Conservation (phyloP, 2,329 filamentous ascomycete genomes). For the Colletotrichum lini region DNA sequence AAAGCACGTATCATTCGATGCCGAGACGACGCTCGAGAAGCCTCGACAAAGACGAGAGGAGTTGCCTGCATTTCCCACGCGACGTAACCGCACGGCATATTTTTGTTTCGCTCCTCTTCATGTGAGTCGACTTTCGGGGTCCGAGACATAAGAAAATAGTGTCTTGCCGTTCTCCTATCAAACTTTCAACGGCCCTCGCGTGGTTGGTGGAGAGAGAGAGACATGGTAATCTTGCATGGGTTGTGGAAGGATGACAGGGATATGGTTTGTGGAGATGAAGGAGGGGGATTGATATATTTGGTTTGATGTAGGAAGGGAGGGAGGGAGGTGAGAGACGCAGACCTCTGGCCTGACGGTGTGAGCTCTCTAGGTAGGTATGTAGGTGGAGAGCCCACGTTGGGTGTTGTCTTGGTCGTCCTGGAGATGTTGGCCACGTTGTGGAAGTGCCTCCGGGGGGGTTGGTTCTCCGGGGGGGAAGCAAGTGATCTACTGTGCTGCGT, state of each 20-base stretch:
- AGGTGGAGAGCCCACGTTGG: background rate
- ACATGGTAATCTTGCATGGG: background rate
- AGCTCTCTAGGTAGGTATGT: background rate
- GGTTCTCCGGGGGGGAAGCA: background rate
- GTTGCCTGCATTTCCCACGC: constrained; percentile 1
- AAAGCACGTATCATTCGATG: background rate
- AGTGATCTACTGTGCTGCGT: background rate
- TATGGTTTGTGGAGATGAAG: constrained; percentile 2
- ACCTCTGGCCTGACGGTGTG: background rate
- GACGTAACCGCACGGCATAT: background rate
- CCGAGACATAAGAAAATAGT: background rate
- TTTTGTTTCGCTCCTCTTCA: background rate
- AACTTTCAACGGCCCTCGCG: constrained; percentile 1
- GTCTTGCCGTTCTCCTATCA: background rate
- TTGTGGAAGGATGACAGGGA: background rate
- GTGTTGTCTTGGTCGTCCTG: background rate
- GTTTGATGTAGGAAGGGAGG: background rate
- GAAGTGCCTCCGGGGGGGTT: background rate
- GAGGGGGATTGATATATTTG: background rate
- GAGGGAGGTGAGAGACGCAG: background rate
- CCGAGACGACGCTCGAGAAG: background rate
- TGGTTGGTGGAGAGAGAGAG: background rate
- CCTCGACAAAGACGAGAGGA: background rate
- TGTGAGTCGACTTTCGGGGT: background rate
- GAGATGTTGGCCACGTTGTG: background rate